Evolutionary conservation across 2,329 filamentous ascomycete genomes (phyloP), one percentile per base, ranked within the genome.

Genomic region (Tolypocladium cylindrosporum): DNA sequence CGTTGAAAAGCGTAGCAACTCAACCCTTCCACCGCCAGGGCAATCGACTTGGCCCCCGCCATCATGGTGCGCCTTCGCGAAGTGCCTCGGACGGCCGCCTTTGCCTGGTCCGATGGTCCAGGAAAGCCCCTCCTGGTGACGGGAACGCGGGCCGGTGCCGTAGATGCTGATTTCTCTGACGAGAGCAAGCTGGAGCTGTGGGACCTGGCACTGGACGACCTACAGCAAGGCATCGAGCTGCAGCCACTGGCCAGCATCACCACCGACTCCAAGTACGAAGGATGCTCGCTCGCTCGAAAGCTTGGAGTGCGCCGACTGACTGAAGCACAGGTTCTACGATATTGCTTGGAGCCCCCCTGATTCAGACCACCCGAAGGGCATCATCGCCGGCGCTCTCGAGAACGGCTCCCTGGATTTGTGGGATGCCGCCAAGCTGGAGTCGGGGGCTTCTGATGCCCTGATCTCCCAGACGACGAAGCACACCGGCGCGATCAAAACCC

Each of bases 81-180:
- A 80, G 95, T 99, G 71, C 90, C 91, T 73, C 86, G 94, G 76
- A 99, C 94, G 69, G 94, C 93, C 74, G 89, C 93, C 68, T 99
- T 99, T 74, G 91, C 94, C 70, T 99, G 94, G 93, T 96, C 91
- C 65, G 89, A 92, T 34, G 89, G 87, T 66, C 77, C 90, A 55
- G 82, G 84, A 43, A 85, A 87, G 65, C 91, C 93, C 66, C 80
- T 96, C 65, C 80, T 99, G 63, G 93, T 91, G 60, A 99, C 94
- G 36, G 94, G 94, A 67, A 99, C 94, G 53, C 87, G 92, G 66
- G 92, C 94, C 61, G 94, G 94, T 62, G 94, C 94, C 67, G 91
- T 99, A 48, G 91, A 96, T 75, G 92, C 90, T 66, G 92, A 97
- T 74, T 99, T 99, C 76, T 97, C 94, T 36, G 94, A 94, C 73